A percentile compares a stretch with the other conserved stretches of the same genome.
Evolutionary conservation across 768 basidiomycete species (phyloP).

Genomic region (Hysterangium stoloniferum): DNA sequence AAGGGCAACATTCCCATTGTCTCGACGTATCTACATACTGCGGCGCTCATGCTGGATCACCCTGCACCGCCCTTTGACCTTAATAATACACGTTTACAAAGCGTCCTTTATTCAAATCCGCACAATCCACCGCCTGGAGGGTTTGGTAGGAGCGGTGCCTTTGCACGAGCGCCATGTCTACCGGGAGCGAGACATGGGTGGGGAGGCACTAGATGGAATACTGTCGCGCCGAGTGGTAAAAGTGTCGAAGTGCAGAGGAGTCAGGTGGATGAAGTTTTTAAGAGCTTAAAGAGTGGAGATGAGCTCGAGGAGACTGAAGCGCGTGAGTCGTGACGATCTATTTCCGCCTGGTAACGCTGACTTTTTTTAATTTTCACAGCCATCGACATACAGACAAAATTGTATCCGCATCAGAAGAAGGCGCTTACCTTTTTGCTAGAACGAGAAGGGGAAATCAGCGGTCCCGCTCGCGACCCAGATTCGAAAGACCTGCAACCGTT

Average conservation of each 20-base stretch:
- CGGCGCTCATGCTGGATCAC: slow-evolving; percentile 69
- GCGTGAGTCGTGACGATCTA: slow-evolving; percentile 38
- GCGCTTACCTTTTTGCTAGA: slow-evolving; percentile 93
- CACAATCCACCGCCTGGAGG: slow-evolving; percentile 78
- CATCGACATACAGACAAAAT: slow-evolving; percentile 66
- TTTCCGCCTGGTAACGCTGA: background rate
- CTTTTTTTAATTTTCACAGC: slow-evolving; percentile 30
- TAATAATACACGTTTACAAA: slow-evolving; percentile 38
- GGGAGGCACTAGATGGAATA: slow-evolving; percentile 46
- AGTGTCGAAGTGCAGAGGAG: slow-evolving; percentile 86
- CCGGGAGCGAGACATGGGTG: slow-evolving; percentile 19
- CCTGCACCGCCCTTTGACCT: slow-evolving; percentile 62
- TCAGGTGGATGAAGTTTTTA: slow-evolving; percentile 92
- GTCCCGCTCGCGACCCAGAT: slow-evolving; percentile 39
- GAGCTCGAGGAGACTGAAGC: slow-evolving; percentile 84
- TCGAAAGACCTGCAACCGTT: slow-evolving; percentile 12
- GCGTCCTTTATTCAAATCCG: slow-evolving; percentile 77
- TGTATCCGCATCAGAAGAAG: slow-evolving; percentile 98
- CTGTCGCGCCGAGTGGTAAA: slow-evolving; percentile 53
- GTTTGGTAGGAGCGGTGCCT: slow-evolving; percentile 33
- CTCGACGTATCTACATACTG: slow-evolving; percentile 62
- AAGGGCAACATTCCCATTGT: slow-evolving; percentile 88
- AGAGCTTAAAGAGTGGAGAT: slow-evolving; percentile 77
- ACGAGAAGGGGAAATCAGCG: slow-evolving; percentile 59
- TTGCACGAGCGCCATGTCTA: background rate